Conservation (phyloP, 2,329 filamentous ascomycete species). For the Phyllosticta paracitricarpa region DNA sequence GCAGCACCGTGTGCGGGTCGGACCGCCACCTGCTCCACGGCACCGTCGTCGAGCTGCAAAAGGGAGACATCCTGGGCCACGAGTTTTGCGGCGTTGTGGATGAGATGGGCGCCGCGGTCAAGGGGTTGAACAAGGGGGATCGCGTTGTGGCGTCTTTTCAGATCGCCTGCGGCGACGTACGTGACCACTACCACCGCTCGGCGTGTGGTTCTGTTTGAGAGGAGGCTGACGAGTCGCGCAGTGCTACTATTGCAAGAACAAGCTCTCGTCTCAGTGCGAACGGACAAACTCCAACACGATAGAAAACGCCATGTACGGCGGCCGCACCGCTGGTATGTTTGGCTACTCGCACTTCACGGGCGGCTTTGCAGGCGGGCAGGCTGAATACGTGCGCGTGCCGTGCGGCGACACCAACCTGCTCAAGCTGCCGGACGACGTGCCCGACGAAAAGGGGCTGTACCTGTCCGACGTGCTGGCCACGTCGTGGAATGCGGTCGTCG, state of each 20-base stretch:
- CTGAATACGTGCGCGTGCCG: conserved; percentile 77
- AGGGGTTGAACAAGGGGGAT: conserved; percentile 34
- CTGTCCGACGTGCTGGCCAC: conserved; percentile 73
- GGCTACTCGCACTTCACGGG: conserved; percentile 63
- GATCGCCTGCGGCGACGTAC: conserved; percentile 51
- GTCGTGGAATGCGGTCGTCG: conserved; percentile 71
- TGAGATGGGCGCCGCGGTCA: conserved; percentile 33
- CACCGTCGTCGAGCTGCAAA: conserved; percentile 38
- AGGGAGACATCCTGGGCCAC: conserved; percentile 43
- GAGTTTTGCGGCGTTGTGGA: conserved; percentile 44
- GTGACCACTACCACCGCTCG: neutral
- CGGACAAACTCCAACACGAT: conserved; percentile 65
- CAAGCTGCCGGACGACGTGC: conserved; percentile 65
- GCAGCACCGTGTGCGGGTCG: conserved; percentile 51
- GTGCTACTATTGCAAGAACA: conserved; percentile 72
- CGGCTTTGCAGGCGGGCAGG: conserved; percentile 79
- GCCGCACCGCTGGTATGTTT: conserved; percentile 57
- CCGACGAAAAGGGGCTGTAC: conserved; percentile 75
- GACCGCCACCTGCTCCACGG: conserved; percentile 49
- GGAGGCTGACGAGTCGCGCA: conserved; percentile 20
- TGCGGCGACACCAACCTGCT: conserved; percentile 73
- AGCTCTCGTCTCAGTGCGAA: conserved; percentile 70
- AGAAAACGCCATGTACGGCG: conserved; percentile 68
- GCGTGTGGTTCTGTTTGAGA: neutral
- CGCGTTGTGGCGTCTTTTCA: conserved; percentile 80